Percentiles rank a stretch among this genome's conserved stretches.
phyloP scores from a whole-genome alignment of 495 filamentous ascomycete genomes.

The Podospora anserina region DNA sequence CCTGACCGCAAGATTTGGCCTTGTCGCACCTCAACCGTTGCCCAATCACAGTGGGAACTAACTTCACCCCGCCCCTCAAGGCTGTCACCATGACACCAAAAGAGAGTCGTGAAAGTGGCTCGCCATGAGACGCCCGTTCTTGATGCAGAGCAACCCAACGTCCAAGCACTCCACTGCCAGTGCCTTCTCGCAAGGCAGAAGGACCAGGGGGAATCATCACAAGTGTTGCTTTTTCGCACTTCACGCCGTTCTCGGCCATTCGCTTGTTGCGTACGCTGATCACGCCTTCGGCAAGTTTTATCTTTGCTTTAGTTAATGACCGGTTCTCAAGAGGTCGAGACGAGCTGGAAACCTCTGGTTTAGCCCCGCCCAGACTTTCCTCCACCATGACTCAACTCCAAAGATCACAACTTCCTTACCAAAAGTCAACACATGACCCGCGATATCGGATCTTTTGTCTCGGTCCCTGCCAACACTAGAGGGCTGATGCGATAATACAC shows the following conservation, averaged over 20 bases:
- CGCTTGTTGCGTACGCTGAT: background rate
- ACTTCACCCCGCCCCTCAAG: background rate
- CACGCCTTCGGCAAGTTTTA: background rate
- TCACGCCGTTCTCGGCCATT: background rate
- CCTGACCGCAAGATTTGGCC: conserved; percentile 10
- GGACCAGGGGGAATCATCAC: background rate
- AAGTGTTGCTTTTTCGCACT: background rate
- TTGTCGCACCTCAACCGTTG: background rate
- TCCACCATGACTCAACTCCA: conserved; percentile 20
- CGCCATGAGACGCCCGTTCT: background rate
- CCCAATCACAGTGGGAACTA: conserved; percentile 1
- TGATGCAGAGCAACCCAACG: conserved; percentile 11
- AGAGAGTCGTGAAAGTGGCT: background rate
- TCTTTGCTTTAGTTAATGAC: background rate
- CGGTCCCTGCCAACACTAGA: background rate
- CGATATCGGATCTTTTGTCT: conserved; percentile 9
- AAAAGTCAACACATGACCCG: background rate
- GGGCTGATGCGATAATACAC: background rate
- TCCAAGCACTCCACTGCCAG: background rate
- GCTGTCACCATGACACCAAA: background rate
- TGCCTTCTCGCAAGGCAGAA: background rate
- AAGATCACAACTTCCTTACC: background rate
- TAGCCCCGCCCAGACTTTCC: conserved; percentile 10
- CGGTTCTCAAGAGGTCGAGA: background rate
- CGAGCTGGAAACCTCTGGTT: background rate